Percentiles rank a stretch among this genome's conserved stretches.
phyloP scores from a whole-genome alignment of 2,329 filamentous ascomycete genomes.

The Fusarium lyarnte region DNA sequence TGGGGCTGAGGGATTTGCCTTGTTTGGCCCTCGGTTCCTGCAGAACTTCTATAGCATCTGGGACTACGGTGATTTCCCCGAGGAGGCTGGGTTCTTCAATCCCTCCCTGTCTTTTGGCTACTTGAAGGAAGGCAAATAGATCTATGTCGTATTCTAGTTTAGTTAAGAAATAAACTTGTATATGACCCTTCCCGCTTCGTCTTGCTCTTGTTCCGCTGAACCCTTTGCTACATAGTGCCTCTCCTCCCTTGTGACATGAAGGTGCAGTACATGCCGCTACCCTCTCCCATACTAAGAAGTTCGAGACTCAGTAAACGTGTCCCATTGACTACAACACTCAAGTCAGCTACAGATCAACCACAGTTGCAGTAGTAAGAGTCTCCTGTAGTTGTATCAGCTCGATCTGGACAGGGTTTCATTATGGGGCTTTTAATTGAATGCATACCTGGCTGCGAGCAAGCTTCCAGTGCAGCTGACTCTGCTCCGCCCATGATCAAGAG shows the following conservation, averaged over 20 bases:
- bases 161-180: background rate
- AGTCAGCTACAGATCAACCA: fast-evolving
- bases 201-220: background rate
- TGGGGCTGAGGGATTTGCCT: constrained; percentile 37
- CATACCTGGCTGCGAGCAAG: background rate
- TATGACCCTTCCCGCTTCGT: fast-evolving
- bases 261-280: fast-evolving
- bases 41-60: constrained; percentile 48
- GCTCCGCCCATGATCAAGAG: background rate
- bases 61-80: constrained; percentile 42
- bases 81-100: background rate
- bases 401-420: fast-evolving
- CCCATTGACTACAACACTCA: fast-evolving
- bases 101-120: constrained; percentile 39
- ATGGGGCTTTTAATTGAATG: fast-evolving
- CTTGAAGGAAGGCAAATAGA: constrained; percentile 27
- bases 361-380: background rate
- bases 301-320: background rate
- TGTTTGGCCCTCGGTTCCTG: constrained; percentile 46
- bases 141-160: fast-evolving
- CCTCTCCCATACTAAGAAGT: fast-evolving
- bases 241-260: background rate
- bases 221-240: fast-evolving
- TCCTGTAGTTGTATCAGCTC: background rate
- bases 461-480: background rate